Evolutionary conservation across 73 alveolate species (phyloP).

Genomic region (Symbiodinium natans): DNA sequence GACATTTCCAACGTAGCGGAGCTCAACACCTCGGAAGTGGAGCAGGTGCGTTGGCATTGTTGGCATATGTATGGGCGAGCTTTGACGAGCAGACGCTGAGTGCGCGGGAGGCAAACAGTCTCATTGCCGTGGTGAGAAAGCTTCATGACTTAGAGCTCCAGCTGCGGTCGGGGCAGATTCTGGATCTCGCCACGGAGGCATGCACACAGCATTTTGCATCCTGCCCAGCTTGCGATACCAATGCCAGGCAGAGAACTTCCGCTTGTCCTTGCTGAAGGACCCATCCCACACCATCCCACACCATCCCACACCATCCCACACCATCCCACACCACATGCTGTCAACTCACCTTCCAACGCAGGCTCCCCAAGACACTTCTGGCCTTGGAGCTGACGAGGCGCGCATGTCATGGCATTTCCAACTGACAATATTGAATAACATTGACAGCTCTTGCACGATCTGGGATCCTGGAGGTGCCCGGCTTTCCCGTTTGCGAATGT

Average conservation of each 20-base stretch:
- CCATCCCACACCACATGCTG: not conserved
- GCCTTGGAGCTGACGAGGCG: not conserved
- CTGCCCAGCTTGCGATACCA: not conserved
- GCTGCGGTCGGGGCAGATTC: not conserved
- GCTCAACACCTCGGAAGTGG: not conserved
- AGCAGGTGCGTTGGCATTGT: not conserved
- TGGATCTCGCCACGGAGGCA: not conserved
- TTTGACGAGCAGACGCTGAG: not conserved
- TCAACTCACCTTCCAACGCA: not conserved
- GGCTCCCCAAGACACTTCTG: not conserved
- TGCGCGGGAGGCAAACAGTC: not conserved
- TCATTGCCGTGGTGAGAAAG: not conserved
- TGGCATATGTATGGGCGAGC: not conserved
- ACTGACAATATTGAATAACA: no score
- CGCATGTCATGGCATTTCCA: not conserved
- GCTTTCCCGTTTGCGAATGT: not conserved
- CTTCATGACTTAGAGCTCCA: not conserved
- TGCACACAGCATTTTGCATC: not conserved
- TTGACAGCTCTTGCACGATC: no score
- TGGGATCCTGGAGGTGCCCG: not conserved
- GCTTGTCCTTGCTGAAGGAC: slow-evolving; percentile 8
- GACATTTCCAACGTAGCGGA: not conserved
- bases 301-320: no score
- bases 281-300: no score
- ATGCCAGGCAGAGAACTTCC: slow-evolving; percentile 5